Evolutionary conservation across 768 basidiomycete genomes (phyloP).

Genomic region (Crassisporium funariophilum): DNA sequence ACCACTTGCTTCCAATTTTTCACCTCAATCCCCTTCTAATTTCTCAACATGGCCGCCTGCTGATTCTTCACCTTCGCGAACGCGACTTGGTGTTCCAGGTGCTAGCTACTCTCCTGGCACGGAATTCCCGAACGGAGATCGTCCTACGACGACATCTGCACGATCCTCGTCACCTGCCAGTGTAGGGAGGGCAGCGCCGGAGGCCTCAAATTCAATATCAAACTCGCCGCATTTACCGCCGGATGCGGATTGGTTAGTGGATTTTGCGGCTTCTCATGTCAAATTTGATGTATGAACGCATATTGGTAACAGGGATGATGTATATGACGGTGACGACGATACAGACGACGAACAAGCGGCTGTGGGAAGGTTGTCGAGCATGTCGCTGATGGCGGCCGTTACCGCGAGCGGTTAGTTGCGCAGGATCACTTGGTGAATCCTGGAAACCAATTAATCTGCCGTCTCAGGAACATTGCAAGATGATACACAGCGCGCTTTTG

Average conservation of each 20-base stretch:
- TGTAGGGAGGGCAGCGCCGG: not conserved
- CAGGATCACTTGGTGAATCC: no score
- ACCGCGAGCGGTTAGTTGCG: constrained; percentile 76
- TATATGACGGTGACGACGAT: constrained; percentile 30
- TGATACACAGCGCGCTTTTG: constrained; percentile 63
- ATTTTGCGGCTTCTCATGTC: constrained; percentile 6
- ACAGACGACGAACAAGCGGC: constrained; percentile 69
- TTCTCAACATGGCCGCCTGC: constrained; percentile 23
- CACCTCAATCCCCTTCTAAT: constrained; percentile 14
- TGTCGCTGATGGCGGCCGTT: constrained; percentile 91
- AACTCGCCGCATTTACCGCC: constrained; percentile 3
- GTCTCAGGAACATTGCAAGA: constrained; percentile 58
- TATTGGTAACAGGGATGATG: constrained; percentile 19
- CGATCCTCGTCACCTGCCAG: not conserved
- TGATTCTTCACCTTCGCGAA: constrained; percentile 5
- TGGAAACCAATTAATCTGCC: no score
- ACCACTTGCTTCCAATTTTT: constrained; percentile 27
- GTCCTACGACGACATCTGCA: constrained; percentile 1
- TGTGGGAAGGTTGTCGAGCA: constrained; percentile 84
- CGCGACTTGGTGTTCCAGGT: not conserved
- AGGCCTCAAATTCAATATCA: not conserved
- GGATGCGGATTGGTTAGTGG: constrained; percentile 13
- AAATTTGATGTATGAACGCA: constrained; percentile 1
- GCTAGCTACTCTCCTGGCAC: constrained; percentile 12
- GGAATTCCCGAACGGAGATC: no score